These are phyloP conservation scores for Termitomyces sp. DNA, from an alignment of 768 basidiomycete species.

Conservation along the genomic window DNA sequence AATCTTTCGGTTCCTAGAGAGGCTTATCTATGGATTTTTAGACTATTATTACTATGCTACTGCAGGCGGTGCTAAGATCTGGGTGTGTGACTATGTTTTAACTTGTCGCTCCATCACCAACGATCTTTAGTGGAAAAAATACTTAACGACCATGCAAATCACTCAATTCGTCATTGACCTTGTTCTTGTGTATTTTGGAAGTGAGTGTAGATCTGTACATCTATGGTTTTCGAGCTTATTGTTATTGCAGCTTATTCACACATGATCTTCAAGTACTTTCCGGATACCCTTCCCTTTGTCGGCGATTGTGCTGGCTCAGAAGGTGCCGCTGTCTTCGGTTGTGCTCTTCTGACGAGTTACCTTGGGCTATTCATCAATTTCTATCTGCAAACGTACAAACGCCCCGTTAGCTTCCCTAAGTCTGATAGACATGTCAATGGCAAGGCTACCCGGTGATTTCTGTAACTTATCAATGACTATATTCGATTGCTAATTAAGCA, in stretches of 20 bases:
- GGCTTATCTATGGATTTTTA: slow-evolving; percentile 21
- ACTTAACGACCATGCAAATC: slow-evolving; percentile 96
- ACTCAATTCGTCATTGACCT: slow-evolving; percentile 93
- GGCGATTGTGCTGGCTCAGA: slow-evolving; percentile 89
- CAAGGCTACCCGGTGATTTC: slow-evolving; percentile 34
- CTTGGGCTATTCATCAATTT: slow-evolving; percentile 95
- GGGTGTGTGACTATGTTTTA: slow-evolving; percentile 48
- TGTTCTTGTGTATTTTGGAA: slow-evolving; percentile 88
- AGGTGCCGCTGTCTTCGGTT: slow-evolving; percentile 84
- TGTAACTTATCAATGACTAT: not conserved
- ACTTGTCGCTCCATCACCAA: not conserved
- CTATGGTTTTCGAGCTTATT: not conserved
- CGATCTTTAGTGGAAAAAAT: slow-evolving; percentile 87
- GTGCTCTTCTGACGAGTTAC: slow-evolving; percentile 83
- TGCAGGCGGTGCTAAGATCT: slow-evolving; percentile 93
- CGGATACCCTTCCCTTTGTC: slow-evolving; percentile 53
- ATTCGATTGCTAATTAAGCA: slow-evolving; percentile 6
- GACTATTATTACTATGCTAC: slow-evolving; percentile 99
- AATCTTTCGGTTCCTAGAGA: not conserved
- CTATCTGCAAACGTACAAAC: slow-evolving; percentile 83
- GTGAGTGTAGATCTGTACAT: slow-evolving; percentile 45
- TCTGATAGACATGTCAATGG: slow-evolving; percentile 42
- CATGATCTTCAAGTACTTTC: slow-evolving; percentile 63
- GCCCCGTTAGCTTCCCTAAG: slow-evolving; percentile 34
- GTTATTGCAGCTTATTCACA: slow-evolving; percentile 65